phyloP scores from a whole-genome alignment of 352 stramenopile species.

The Phytophthora hibernalis region DNA sequence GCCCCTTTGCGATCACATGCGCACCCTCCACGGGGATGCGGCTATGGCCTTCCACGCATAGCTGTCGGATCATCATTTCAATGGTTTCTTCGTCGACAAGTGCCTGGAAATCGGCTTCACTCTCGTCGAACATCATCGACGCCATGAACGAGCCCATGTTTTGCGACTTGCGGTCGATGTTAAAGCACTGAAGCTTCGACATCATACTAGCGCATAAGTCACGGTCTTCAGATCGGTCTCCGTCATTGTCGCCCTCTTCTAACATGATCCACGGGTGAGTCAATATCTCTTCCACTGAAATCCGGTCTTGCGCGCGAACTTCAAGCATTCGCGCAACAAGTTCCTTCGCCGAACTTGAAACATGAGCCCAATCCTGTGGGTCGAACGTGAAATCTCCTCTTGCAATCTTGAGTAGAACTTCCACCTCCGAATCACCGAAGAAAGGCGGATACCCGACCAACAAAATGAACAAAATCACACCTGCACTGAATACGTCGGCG shows the following conservation, averaged over 20 bases:
- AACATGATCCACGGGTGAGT: conserved; percentile 67
- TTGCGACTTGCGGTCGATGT: conserved; percentile 81
- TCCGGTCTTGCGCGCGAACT: conserved; percentile 76
- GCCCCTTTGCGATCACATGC: conserved; percentile 56
- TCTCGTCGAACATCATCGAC: conserved; percentile 58
- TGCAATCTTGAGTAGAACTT: conserved; percentile 83
- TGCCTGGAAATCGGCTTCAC: conserved; percentile 61
- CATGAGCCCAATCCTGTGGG: conserved; percentile 61
- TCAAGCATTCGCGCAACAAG: conserved; percentile 77
- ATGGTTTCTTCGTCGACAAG: conserved; percentile 68
- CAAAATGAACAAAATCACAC: conserved; percentile 85
- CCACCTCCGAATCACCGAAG: conserved; percentile 73
- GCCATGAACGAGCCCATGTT: conserved; percentile 77
- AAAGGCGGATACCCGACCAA: conserved; percentile 83
- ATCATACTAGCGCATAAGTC: conserved; percentile 50
- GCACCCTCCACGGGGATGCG: conserved; percentile 56
- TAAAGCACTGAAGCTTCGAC: conserved; percentile 78
- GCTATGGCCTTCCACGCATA: conserved; percentile 57
- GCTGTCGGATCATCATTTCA: conserved; percentile 70
- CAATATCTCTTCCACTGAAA: conserved; percentile 71
- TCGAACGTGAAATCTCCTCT: conserved; percentile 79
- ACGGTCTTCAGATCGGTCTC: conserved; percentile 17
- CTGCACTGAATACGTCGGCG: conserved; percentile 80
- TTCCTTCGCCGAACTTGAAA: conserved; percentile 68
- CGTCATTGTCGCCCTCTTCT: conserved; percentile 18